Evolutionary conservation across 2,329 filamentous ascomycete genomes (phyloP).

Genomic region (Aspergillus sp.): DNA sequence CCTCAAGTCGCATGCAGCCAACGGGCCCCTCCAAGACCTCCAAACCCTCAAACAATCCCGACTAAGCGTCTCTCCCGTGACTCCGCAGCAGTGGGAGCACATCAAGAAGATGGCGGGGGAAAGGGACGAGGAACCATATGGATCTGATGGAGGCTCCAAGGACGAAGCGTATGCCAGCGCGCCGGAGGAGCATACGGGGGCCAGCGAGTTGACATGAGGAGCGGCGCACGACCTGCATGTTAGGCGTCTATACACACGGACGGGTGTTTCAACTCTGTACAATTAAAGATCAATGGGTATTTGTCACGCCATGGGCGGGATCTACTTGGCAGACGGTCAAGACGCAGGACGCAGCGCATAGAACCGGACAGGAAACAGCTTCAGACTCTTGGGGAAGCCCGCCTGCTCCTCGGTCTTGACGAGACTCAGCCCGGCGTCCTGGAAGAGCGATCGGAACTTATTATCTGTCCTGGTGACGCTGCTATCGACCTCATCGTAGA

Average conservation of each 20-base stretch:
- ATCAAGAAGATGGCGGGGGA: slow-evolving; percentile 36
- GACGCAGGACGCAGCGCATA: slow-evolving; percentile 3
- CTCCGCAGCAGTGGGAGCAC: slow-evolving; percentile 39
- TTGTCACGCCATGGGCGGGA: not conserved
- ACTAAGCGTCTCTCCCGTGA: slow-evolving; percentile 60
- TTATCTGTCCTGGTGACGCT: slow-evolving; percentile 67
- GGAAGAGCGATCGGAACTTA: slow-evolving; percentile 63
- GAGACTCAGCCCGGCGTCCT: slow-evolving; percentile 58
- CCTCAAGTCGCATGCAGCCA: slow-evolving; percentile 56
- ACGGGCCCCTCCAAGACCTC: slow-evolving; percentile 58
- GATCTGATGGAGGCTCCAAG: slow-evolving; percentile 3
- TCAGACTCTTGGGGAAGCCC: slow-evolving; percentile 54
- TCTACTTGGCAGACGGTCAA: too few relatives aligned
- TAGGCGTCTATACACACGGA: too few relatives aligned
- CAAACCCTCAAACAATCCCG: slow-evolving; percentile 75
- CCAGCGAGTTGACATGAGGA: slow-evolving; percentile 5
- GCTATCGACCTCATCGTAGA: slow-evolving; percentile 67
- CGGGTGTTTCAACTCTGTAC: slow-evolving; percentile 1
- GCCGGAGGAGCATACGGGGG: slow-evolving; percentile 6
- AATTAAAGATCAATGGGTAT: slow-evolving; percentile 11
- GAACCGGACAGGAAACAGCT: slow-evolving; percentile 58
- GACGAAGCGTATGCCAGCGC: slow-evolving; percentile 1
- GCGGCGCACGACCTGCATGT: not conserved
- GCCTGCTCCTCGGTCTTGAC: slow-evolving; percentile 62
- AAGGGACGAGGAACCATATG: slow-evolving; percentile 9